Conservation (phyloP, 176 grass and related monocot species). For the Neostapfia colusana region DNA sequence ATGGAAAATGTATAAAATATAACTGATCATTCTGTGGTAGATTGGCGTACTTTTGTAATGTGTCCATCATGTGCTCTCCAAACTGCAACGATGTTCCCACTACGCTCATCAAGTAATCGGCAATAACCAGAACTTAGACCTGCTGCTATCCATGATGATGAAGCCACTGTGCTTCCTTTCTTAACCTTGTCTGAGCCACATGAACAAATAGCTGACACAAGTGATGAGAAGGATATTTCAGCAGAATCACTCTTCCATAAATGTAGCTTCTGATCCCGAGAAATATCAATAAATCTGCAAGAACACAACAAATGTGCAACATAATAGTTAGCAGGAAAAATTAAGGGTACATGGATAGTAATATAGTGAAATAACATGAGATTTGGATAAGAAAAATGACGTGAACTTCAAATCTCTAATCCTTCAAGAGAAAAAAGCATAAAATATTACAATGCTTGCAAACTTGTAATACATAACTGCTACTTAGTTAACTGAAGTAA, state of each 20-base stretch:
- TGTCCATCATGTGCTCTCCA: conserved; percentile 95
- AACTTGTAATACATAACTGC: neutral
- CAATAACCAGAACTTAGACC: conserved; percentile 93
- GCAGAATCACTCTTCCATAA: conserved; percentile 77
- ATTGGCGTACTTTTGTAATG: conserved; percentile 76
- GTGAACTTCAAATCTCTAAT: conserved; percentile 2
- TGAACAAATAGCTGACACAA: conserved; percentile 91
- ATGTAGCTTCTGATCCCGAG: conserved; percentile 76
- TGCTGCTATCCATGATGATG: conserved; percentile 70
- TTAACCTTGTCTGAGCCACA: conserved; percentile 66
- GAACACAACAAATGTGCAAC: conserved; percentile 36
- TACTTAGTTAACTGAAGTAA: conserved; percentile 14
- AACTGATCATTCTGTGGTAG: conserved; percentile 7
- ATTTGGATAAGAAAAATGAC: no score
- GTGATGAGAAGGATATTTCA: conserved; percentile 86
- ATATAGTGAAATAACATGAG: neutral
- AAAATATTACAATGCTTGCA: conserved; percentile 1
- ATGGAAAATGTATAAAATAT: conserved; percentile 23
- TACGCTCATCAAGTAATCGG: conserved; percentile 73
- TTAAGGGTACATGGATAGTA: neutral
- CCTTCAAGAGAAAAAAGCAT: conserved; percentile 16
- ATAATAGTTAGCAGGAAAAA: conserved; percentile 13
- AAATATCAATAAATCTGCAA: conserved; percentile 92
- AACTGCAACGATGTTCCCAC: conserved; percentile 72
- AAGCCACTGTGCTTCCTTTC: conserved; percentile 41